Evolutionary conservation across 306 rosid genomes (phyloP).

Genomic region (Prunus salicina): DNA sequence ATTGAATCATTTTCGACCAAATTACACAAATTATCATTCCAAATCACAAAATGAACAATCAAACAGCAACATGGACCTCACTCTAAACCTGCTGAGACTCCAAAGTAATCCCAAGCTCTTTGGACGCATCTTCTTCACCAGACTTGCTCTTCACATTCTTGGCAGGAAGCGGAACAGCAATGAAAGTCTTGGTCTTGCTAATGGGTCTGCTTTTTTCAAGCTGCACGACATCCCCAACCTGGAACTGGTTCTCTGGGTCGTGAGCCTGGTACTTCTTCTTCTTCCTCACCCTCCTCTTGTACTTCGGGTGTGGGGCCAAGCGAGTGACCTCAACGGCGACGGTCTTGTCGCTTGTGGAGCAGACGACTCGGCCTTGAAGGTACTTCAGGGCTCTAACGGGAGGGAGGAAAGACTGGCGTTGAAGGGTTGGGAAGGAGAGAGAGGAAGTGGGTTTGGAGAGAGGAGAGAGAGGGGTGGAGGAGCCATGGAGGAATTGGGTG

Average conservation of each 20-base stretch:
- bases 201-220: slow-evolving; percentile 74
- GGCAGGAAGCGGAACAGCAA: slow-evolving; percentile 52
- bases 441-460: slow-evolving; percentile 48
- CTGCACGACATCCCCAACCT: slow-evolving; percentile 78
- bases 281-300: slow-evolving; percentile 82
- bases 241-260: slow-evolving; percentile 79
- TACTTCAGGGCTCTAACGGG: slow-evolving; percentile 63
- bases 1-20: slow-evolving; percentile 14
- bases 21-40: slow-evolving; percentile 16
- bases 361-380: slow-evolving; percentile 75
- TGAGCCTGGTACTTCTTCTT: slow-evolving; percentile 99
- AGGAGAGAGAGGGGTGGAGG: slow-evolving; percentile 40
- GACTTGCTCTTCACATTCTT: slow-evolving; percentile 25
- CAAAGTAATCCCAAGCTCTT: slow-evolving; percentile 61
- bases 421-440: slow-evolving; percentile 20
- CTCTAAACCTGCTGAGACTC: slow-evolving; percentile 52
- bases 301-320: slow-evolving; percentile 80
- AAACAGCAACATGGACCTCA: slow-evolving; percentile 16
- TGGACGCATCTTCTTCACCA: slow-evolving; percentile 5
- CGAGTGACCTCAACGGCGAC: slow-evolving; percentile 84
- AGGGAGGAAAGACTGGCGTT: slow-evolving; percentile 39
- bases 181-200: slow-evolving; percentile 82
- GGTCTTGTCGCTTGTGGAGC: slow-evolving; percentile 74
- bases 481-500: slow-evolving; percentile 57
- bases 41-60: slow-evolving; percentile 14